phyloP scores from a whole-genome alignment of 805 yeast species.

The Candida koratica region DNA sequence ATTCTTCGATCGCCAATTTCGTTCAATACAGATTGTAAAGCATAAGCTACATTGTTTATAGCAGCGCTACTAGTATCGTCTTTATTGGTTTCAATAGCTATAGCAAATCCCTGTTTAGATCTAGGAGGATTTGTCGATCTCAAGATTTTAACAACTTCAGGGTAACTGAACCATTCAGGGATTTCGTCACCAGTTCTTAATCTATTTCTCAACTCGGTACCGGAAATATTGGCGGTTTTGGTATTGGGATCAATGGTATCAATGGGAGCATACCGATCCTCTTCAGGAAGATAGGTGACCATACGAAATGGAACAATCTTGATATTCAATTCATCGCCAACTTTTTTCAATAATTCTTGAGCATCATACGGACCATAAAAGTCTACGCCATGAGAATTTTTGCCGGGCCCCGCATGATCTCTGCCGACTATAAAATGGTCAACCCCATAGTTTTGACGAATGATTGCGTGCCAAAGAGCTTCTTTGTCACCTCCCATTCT shows the following conservation, averaged over 20 bases:
- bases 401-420: constrained; percentile 97
- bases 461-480: constrained; percentile 97
- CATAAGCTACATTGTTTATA: constrained; percentile 58
- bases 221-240: constrained; percentile 86
- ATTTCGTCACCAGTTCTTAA: constrained; percentile 82
- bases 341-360: constrained; percentile 77
- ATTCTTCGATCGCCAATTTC: constrained; percentile 82
- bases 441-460: constrained; percentile 94
- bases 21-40: constrained; percentile 84
- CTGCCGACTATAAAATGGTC: constrained; percentile 97
- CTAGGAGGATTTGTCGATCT: constrained; percentile 94
- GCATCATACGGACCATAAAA: constrained; percentile 98
- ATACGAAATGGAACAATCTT: constrained; percentile 94
- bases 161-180: constrained; percentile 97
- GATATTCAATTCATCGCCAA: constrained; percentile 68
- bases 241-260: constrained; percentile 77
- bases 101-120: constrained; percentile 80
- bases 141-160: constrained; percentile 87
- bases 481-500: constrained; percentile 99
- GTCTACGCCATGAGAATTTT: constrained; percentile 81
- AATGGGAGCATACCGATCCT: constrained; percentile 91
- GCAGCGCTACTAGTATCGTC: constrained; percentile 49
- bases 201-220: constrained; percentile 88
- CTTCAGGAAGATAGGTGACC: constrained; percentile 95
- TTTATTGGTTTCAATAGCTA: constrained; percentile 47